phyloP scores from a whole-genome alignment of 169 alveolate species.

The Eimeria necatrix region DNA sequence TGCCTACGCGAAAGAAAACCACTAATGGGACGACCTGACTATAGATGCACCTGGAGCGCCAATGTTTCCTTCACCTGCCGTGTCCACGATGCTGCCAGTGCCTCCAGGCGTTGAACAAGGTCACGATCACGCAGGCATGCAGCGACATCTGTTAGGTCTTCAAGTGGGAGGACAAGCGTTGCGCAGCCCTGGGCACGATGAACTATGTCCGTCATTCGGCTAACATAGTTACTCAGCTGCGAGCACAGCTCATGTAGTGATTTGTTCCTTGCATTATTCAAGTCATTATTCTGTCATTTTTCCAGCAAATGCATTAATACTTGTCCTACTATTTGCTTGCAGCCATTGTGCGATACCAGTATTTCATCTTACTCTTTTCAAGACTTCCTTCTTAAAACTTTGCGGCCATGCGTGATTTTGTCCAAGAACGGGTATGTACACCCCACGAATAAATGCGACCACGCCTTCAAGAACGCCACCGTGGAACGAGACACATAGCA shows the following conservation, averaged over 20 bases:
- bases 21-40: neutral
- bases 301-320: too few relatives aligned
- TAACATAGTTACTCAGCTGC: conserved; percentile 48
- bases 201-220: conserved; percentile 68
- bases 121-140: conserved; percentile 95
- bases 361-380: conserved; percentile 5
- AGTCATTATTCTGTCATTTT: too few relatives aligned
- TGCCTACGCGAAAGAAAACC: neutral
- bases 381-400: conserved; percentile 52
- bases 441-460: conserved; percentile 58
- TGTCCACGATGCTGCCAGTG: conserved; percentile 95
- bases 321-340: neutral
- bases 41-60: conserved; percentile 88
- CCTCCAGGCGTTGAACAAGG: conserved; percentile 94
- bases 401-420: conserved; percentile 58
- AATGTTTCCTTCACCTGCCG: conserved; percentile 95
- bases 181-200: conserved; percentile 74
- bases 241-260: neutral
- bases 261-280: neutral
- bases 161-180: conserved; percentile 91
- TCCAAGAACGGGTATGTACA: conserved; percentile 48
- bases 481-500: conserved; percentile 52
- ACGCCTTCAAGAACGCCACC: conserved; percentile 43
- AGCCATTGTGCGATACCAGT: neutral
- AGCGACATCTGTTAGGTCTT: conserved; percentile 92